Evolutionary conservation across 225 moss, liverwort and hornwort genomes (phyloP).

Genomic region (Climacium dendroides): DNA sequence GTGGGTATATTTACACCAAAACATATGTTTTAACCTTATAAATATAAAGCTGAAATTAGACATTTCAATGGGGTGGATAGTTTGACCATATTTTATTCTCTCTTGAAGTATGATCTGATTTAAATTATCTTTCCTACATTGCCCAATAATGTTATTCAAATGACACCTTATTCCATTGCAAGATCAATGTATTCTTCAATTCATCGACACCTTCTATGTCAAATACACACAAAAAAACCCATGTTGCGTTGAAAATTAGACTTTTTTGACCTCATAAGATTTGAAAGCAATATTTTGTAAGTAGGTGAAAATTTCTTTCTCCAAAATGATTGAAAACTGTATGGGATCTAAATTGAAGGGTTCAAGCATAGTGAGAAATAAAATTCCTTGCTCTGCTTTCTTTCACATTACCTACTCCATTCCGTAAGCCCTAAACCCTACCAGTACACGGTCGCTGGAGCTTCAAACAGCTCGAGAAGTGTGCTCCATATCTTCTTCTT

Average conservation of each 20-base stretch:
- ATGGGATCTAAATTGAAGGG: neutral
- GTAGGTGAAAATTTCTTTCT: neutral
- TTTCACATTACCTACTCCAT: neutral
- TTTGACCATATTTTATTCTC: neutral
- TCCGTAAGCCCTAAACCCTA: neutral
- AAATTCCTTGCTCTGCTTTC: neutral
- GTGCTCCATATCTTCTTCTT: neutral
- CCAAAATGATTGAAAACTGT: neutral
- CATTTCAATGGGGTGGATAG: rapidly evolving
- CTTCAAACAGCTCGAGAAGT: neutral
- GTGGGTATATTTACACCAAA: neutral
- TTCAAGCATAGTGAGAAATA: neutral
- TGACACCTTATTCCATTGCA: neutral
- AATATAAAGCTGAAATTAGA: too few relatives aligned
- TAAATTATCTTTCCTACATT: neutral
- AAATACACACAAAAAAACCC: neutral
- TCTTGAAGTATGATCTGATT: neutral
- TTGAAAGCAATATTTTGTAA: neutral
- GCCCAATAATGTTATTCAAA: neutral
- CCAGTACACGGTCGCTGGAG: neutral
- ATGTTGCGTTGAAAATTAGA: neutral
- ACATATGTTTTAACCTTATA: too few relatives aligned
- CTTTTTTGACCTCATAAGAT: neutral
- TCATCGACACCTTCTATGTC: neutral
- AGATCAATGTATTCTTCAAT: neutral